Base-by-base conservation (phyloP, 768 basidiomycete genomes). In the Naematelia aurantialba region DNA sequence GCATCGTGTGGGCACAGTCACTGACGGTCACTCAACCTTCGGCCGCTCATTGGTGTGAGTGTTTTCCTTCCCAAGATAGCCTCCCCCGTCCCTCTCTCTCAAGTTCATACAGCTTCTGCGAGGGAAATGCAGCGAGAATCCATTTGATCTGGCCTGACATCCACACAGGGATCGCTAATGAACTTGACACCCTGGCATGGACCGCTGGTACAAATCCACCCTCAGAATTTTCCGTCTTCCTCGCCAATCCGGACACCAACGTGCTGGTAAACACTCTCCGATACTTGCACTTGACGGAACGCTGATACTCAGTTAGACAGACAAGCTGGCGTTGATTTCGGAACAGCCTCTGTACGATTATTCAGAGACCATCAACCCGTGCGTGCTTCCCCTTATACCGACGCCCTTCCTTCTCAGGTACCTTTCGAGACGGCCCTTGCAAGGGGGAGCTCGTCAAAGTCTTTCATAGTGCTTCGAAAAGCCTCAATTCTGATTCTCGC, bases 171-270 rank as follows among this genome's bases (percentile, higher is more conserved):
- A 54, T 70, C 45, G 65, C 67, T 14, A 51, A 74, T 42, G 60
- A 57, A 21, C 52, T 65, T 55, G 73, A 75, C 51, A 74, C 71
- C 11, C 59, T 76, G 26, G 60, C 58, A 14, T 76, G 75, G 75
- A 54, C 49, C 31, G 55, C 46, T 5, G 66, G 65, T 4, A 53
- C 62, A 13, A 55, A 60, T 21, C 17, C 56, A 21, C 71, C 70
- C 10, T 31, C 56, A 25, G 50, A 67, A 39, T 76, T 76, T 61
- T 70, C 71, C 8, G 68, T 76, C 14, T 76, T 71, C 56, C 53
- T 73, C n/a, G 31, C 26, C 31, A 66, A 73, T 52, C 52, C 65
- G 12, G 60, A 73, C 51, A 22, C 55, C 0, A 59, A 50, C 31
- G 45, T 73, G 0, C 61, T 73, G 42, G 73, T 74, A 56, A 64